These are phyloP conservation scores for Candida frijolesensis DNA, from an alignment of 1,139 yeast species.

Conservation along the genomic window DNA sequence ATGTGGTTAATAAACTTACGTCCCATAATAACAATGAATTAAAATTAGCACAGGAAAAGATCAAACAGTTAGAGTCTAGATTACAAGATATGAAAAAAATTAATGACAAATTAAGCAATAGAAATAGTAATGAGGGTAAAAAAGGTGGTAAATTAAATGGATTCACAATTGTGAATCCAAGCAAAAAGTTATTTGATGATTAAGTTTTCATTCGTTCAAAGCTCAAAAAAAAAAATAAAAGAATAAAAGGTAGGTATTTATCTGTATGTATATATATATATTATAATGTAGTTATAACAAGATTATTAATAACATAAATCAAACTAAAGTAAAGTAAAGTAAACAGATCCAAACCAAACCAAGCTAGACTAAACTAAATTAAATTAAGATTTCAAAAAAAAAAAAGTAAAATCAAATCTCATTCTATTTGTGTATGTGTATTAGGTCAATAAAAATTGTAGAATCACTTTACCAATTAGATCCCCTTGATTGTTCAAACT, in stretches of 20 bases:
- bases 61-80: constrained; percentile 41
- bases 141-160: constrained; percentile 46
- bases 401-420: not conserved
- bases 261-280: constrained; percentile 2
- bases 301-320: constrained; percentile 3
- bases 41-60: constrained; percentile 45
- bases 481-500: constrained; percentile 38
- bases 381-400: not conserved
- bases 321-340: not conserved
- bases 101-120: constrained; percentile 36
- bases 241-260: constrained; percentile 7
- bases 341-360: no score
- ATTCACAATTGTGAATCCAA: constrained; percentile 44
- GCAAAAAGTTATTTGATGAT: constrained; percentile 33
- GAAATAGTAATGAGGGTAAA: constrained; percentile 7
- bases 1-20: constrained; percentile 46
- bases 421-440: constrained; percentile 1
- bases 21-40: constrained; percentile 38
- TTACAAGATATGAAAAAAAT: constrained; percentile 35
- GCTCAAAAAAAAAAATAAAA: constrained; percentile 1
- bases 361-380: not conserved
- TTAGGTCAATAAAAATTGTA: constrained; percentile 23
- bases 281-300: constrained; percentile 5
- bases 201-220: not conserved
- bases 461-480: constrained; percentile 35